Evolutionary conservation across 164 flowering plant genomes (phyloP), one percentile per base, ranked within the genome.

Genomic region (Kalanchoe fedtschenkoi): DNA sequence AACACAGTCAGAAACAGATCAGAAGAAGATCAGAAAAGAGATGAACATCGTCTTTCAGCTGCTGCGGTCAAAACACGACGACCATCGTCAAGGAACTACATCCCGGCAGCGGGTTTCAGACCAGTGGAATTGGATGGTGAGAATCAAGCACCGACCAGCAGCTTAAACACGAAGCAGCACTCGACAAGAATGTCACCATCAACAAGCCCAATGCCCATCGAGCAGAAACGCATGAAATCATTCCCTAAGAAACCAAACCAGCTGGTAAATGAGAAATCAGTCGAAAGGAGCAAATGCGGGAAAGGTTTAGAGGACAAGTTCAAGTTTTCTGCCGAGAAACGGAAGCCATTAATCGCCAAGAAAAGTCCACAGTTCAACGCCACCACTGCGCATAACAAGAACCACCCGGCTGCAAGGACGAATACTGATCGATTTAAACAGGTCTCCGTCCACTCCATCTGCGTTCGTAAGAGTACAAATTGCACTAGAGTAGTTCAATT

Each of bases 311-410:
- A 60, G 69, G 5, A 60, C 68, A 24, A 66, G 32, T 53, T 61
- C 39, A 80, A 71, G 67, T 68, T 62, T n/a, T 65, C 63, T 3
- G 46, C 44, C 42, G 75, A 75, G 75, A 72, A 77, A 67, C 81
- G 76, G 33, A 86, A 81, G 44, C 51, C 72, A 10, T 80, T 11
- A 47, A 21, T 77, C 56, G 75, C 65, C 77, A 87, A 76, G 86
- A 80, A 76, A 62, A 75, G 77, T 8, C 79, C 79, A 30, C 63
- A 72, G 55, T 75, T 80, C 0, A 76, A 68, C 53, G 72, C 72
- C 4, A 68, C 74, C 4, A 58, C 76, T 57, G 59, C 73, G 34
- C 74, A 77, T 3, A 62, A 74, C 62, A 81, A 74, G 67, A 77
- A 72, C 69, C 71, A 73, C 43, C 66, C 78, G 10, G 30, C 56